Base-by-base conservation (phyloP, 2,329 filamentous ascomycete species). In the Talaromyces marneffei region DNA sequence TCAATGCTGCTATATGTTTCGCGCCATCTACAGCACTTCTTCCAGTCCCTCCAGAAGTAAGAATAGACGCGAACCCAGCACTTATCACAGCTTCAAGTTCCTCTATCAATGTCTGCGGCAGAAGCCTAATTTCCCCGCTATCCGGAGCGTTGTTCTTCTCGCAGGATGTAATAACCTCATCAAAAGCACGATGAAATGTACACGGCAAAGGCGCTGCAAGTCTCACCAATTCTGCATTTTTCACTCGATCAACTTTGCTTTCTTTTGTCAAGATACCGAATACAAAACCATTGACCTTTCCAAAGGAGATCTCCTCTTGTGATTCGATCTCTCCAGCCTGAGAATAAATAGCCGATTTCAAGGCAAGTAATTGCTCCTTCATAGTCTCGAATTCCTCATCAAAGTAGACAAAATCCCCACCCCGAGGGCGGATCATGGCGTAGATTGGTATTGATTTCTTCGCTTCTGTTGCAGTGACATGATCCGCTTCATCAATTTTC, bases 111-210 rank as follows among this genome's bases (percentile, higher is more conserved):
- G 14, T 16, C 5, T 33, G 16, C 16, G 18, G 39, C 4, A 61
- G 42, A 27, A 55, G 23, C 18, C n/a, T 8, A 25, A 6, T 7
- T 4, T 23, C n/a, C 3, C 14, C 25, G 16, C 25, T 10, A 10
- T 5, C 14, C 14, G 23, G n/a, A 27, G 7, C 12, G 7, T 50
- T n/a, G 4, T 20, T 14, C 9, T 39, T 33, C 40, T 53, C 25
- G 9, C 46, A 50, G 18, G 50, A 35, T 23, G 50, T 33, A 39
- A 63, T 59, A 25, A 78, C 73, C 44, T 73, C 65, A 66, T 84
- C 82, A 64, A 84, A 81, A 0, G 82, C 82, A 7, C 81, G 75
- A 66, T 84, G 82, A 57, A 85, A 85, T 2, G 82, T 84, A 66
- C 81, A 83, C 2, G 78, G 77, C 27, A 75, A 66, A 3, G 75